A percentile compares a stretch with the other conserved stretches of the same genome.
Conservation (phyloP, 345 rosid genomes). For the Rhodomyrtus tomentosa region DNA sequence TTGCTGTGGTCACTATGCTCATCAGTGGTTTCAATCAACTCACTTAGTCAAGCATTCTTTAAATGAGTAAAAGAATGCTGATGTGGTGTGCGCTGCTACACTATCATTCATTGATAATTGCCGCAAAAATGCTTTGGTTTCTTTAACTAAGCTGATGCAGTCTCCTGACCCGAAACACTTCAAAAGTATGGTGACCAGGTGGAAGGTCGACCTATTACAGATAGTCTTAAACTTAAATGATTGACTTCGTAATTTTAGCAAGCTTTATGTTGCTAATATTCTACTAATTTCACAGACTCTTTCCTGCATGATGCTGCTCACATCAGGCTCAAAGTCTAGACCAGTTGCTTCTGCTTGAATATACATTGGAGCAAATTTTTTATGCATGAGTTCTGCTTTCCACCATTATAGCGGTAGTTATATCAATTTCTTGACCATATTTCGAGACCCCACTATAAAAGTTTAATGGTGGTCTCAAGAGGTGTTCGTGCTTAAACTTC, state of each 20-base stretch:
- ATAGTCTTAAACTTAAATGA: not conserved
- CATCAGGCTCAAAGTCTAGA: not conserved
- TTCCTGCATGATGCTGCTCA: not conserved
- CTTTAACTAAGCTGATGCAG: not conserved
- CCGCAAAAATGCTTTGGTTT: not conserved
- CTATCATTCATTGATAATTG: not conserved
- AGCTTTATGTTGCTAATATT: not conserved
- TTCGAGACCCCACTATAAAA: not conserved
- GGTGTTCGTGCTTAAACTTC: not conserved
- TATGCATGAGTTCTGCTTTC: not conserved
- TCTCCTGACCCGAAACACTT: not conserved
- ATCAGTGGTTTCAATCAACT: not conserved
- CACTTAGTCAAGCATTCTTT: not conserved
- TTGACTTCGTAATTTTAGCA: not conserved
- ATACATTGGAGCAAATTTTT: not conserved
- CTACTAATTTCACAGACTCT: not conserved
- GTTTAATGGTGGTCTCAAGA: not conserved
- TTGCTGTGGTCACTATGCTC: not conserved
- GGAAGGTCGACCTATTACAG: not conserved
- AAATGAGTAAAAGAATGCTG: not conserved
- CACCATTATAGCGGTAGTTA: not conserved
- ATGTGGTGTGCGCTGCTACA: not conserved
- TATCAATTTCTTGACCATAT: not conserved
- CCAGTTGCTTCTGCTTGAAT: not conserved
- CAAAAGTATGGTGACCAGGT: accelerated